phyloP scores from a whole-genome alignment of 2,329 filamentous ascomycete species.

The Penicillium carneum region DNA sequence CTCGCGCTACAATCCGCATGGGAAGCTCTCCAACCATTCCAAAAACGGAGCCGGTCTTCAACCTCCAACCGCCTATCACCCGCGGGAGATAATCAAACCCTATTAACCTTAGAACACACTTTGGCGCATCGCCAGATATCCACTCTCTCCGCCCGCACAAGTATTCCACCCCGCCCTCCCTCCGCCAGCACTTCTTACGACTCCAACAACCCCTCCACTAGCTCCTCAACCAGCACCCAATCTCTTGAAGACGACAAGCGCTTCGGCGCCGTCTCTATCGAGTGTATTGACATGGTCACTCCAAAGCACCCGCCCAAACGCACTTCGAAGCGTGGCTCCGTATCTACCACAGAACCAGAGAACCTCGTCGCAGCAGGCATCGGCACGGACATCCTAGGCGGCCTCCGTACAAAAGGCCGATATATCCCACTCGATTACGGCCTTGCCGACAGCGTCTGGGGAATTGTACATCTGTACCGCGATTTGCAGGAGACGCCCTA shows the following conservation, averaged over 20 bases:
- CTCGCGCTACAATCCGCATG: constrained; percentile 46
- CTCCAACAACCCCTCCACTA: constrained; percentile 2
- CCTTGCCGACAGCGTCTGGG: constrained; percentile 84
- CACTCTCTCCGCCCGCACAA: background rate
- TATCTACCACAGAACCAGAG: constrained; percentile 48
- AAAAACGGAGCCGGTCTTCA: constrained; percentile 36
- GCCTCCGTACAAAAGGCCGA: constrained; percentile 80
- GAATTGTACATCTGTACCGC: constrained; percentile 90
- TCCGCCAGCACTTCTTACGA: constrained; percentile 7
- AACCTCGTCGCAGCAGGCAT: constrained; percentile 57
- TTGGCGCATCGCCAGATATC: constrained; percentile 17
- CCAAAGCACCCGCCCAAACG: constrained; percentile 37
- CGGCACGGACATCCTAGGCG: constrained; percentile 62
- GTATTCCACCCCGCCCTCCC: constrained; percentile 1
- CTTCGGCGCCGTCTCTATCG: constrained; percentile 77
- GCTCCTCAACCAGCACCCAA: constrained; percentile 19
- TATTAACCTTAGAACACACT: background rate
- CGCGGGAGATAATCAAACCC: constrained; percentile 9
- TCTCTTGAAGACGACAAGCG: constrained; percentile 70
- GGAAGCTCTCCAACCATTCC: constrained; percentile 50
- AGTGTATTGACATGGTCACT: constrained; percentile 77
- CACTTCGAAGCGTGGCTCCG: constrained; percentile 31
- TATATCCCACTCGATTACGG: constrained; percentile 74
- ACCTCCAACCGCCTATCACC: constrained; percentile 24
- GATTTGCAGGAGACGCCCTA: constrained; percentile 77